These are phyloP conservation scores for Trapa bicornis DNA, from an alignment of 345 rosid species.

Conservation along the genomic window DNA sequence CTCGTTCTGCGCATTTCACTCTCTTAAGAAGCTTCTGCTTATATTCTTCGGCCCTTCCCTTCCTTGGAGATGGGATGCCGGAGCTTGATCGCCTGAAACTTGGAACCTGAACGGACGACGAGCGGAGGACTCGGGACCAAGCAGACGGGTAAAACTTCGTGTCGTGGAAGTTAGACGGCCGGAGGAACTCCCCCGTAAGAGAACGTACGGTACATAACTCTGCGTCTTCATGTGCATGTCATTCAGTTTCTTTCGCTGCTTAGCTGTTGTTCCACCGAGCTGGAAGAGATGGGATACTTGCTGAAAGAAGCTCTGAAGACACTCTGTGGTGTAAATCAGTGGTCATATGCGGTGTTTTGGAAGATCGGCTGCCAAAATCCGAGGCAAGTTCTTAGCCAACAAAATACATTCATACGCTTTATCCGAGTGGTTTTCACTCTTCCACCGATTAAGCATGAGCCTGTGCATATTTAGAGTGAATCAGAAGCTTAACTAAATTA, in stretches of 20 bases:
- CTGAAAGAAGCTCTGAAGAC: conserved; percentile 66
- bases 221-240: background rate
- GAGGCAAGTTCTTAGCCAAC: conserved; percentile 34
- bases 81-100: conserved; percentile 47
- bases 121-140: conserved; percentile 90
- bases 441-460: too few species aligned
- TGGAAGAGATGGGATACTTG: conserved; percentile 47
- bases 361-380: conserved; percentile 82
- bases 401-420: background rate
- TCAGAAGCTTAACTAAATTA: background rate
- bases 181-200: background rate
- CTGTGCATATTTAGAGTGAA: too few species aligned
- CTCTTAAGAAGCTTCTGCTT: conserved; percentile 12
- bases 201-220: conserved; percentile 8
- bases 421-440: too few species aligned
- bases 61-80: conserved; percentile 46
- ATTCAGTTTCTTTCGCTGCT: background rate
- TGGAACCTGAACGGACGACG: conserved; percentile 90
- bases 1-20: background rate
- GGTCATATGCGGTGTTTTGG: conserved; percentile 96
- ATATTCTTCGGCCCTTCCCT: background rate
- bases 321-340: conserved; percentile 53
- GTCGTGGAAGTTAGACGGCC: conserved; percentile 83
- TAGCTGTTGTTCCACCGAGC: background rate
- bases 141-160: conserved; percentile 96